Base-by-base conservation (phyloP, 2,329 filamentous ascomycete species). In the Teratosphaeria gauchensis region DNA sequence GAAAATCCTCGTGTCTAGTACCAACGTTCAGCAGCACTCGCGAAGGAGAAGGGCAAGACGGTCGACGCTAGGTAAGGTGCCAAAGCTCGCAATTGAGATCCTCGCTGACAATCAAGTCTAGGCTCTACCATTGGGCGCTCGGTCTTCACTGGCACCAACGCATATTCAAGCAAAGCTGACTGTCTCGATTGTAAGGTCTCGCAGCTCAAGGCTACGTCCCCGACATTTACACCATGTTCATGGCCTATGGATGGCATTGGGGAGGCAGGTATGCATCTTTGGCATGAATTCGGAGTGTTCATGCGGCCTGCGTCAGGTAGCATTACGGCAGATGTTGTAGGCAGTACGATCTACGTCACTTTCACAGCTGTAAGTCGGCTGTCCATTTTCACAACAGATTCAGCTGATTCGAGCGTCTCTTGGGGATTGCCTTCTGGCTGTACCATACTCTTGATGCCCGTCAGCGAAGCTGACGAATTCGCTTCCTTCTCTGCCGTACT, bases 91-190 rank as follows among this genome's bases (percentile, higher is more conserved):
- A 28, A 52, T 30, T 32, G 19, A 53, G 32, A 53, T 59, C 35
- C 55, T 14, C 31, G 32, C 55, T 62, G 58, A 62, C 56, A 24
- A 16, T 11, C 14, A 9, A 38, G 7, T 9, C 42, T 57, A 83
- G 82, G 75, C 69, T 85, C 59, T 83, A 81, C 66, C 82, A 84
- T 69, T 85, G 82, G 74, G 82, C 82, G 16, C 78, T 80, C 2
- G 82, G 82, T 5, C 77, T 83, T 70, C 73, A 81, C 59, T 82
- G 68, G 68, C 66, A 65, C 58, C 60, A 65, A 42, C 67, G 66
- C 55, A 62, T 71, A n/a, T 63, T 62, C 53, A 53, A 66, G 55
- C 64, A 65, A 59, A 60, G 64, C 66, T 71, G 61, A 70, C 58
- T 53, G 12, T 65, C 54, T 33, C 60, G 53, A 12, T 21, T 53